Base-by-base conservation (phyloP, 1,284 basidiomycete genomes). In the Austroboletus niveus region DNA sequence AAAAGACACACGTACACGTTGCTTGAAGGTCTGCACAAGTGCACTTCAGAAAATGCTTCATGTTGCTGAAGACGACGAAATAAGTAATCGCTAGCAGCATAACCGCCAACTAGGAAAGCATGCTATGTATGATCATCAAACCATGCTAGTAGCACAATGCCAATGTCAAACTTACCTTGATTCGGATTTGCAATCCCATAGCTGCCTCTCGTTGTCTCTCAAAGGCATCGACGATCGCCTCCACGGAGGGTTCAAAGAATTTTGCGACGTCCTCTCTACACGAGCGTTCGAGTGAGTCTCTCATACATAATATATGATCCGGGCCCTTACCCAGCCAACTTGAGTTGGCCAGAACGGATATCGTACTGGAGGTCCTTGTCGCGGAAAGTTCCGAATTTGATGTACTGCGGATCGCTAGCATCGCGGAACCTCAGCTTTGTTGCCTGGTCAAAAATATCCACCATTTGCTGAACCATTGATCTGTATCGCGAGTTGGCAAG, bases 11-110 rank as follows among this genome's bases (percentile, higher is more conserved):
- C 75, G 15, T 63, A 72, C 74, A 68, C 51, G 41, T 71, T 64
- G 34, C 65, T 65, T 20, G 73, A 62, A 8, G 76, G 75, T 17
- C 75, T 67, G 47, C 61, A 65, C 8, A 75, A 48, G 12, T 61
- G 53, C 1, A 75, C 47, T 0, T 64, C 64, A 3, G 60, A 58
- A 31, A 60, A 56, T n/a, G 51, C 54, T 1, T 76, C 51, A n/a
- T 65, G 54, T 3, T 58, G 55, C 40, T 69, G 68, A 11, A 80
- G 70, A 22, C 65, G 59, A 7, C 56, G 56, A 55, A 70, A 78
- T 7, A 80, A 63, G 67, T 72, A 79, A 22, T 78, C 75, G 48
- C 73, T 80, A 4, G 76, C 75, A 0, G 74, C 77, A 56, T 76
- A 80, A 14, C 79, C 77, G 3, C 79, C 79, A 1, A 73, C 69